Conservation (phyloP, 1,284 basidiomycete genomes). For the Puccinia novopanici region DNA sequence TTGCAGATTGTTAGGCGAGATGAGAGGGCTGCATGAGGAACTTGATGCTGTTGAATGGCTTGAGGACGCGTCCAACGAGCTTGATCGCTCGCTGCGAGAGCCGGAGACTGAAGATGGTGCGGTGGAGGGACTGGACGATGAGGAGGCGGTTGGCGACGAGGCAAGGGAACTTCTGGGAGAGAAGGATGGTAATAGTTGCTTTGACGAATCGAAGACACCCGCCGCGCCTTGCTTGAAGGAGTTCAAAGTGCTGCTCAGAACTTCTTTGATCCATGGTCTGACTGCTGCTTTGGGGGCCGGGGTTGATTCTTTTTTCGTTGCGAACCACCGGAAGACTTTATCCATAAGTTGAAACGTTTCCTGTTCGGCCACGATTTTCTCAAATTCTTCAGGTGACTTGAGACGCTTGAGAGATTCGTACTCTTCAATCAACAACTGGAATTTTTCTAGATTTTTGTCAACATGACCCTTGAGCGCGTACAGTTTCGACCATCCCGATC, state of each 20-base stretch:
- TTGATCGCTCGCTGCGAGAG: not conserved
- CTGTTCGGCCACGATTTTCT: not conserved
- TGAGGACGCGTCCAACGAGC: not conserved
- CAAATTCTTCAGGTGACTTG: not conserved
- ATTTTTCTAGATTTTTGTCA: slow-evolving; percentile 18
- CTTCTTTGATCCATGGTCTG: slow-evolving; percentile 35
- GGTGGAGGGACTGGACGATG: not conserved
- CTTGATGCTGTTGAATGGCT: not conserved
- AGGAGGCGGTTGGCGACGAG: not conserved
- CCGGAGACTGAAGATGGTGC: not conserved
- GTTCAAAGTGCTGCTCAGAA: slow-evolving; percentile 28
- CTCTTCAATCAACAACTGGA: slow-evolving; percentile 10
- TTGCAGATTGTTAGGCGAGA: slow-evolving; percentile 4
- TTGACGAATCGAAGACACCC: not conserved
- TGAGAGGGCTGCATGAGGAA: slow-evolving; percentile 1
- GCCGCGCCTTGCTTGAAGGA: slow-evolving; percentile 6
- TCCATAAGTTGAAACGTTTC: slow-evolving; percentile 23
- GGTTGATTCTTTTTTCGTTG: not conserved
- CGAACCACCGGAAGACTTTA: slow-evolving; percentile 31
- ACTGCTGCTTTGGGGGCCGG: not conserved
- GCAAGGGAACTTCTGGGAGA: not conserved
- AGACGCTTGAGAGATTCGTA: slow-evolving; percentile 18
- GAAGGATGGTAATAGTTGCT: slow-evolving; percentile 14
- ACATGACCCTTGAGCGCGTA: slow-evolving; percentile 19
- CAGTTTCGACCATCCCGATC: slow-evolving; percentile 41